Percentiles rank a stretch among this genome's conserved stretches.
Evolutionary conservation across 2,329 filamentous ascomycete species (phyloP).

Genomic region (Daldinia eschscholtzii): DNA sequence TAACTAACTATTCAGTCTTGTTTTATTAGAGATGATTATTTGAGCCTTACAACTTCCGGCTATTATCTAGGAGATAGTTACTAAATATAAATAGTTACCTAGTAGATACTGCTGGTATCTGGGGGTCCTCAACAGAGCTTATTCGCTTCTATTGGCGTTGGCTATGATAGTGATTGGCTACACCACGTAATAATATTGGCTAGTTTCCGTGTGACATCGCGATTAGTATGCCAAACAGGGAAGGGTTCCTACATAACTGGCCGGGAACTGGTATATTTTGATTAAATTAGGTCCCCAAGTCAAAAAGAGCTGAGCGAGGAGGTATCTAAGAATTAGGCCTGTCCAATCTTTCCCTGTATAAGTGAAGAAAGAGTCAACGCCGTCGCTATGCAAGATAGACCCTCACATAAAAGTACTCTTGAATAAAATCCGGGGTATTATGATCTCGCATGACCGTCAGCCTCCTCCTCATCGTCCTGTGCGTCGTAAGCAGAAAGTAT

Average conservation of each 20-base stretch:
- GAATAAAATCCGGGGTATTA: constrained; percentile 16
- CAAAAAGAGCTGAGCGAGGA: constrained; percentile 11
- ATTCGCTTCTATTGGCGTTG: constrained; percentile 4
- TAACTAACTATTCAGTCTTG: not conserved
- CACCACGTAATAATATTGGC: constrained; percentile 3
- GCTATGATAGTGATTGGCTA: constrained; percentile 4
- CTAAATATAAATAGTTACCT: too few relatives aligned
- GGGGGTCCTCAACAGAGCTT: not conserved
- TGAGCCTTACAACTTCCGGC: not conserved
- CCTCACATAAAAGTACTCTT: constrained; percentile 7
- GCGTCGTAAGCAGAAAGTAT: constrained; percentile 55
- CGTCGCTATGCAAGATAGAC: constrained; percentile 58
- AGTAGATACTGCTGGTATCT: not conserved
- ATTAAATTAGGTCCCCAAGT: constrained; percentile 16
- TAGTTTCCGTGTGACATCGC: constrained; percentile 10
- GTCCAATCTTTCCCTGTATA: constrained; percentile 14
- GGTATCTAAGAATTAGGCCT: constrained; percentile 11
- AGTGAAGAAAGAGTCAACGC: constrained; percentile 52
- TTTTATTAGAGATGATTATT: not conserved
- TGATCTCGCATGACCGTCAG: constrained; percentile 25
- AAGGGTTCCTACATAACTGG: not conserved
- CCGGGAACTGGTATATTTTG: constrained; percentile 2
- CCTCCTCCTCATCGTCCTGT: constrained; percentile 50
- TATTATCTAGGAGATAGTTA: not conserved
- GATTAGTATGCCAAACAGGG: constrained; percentile 19